Evolutionary conservation across 371 early-diverging fungal genomes (phyloP).

Genomic region (Apophysomyces sp.): DNA sequence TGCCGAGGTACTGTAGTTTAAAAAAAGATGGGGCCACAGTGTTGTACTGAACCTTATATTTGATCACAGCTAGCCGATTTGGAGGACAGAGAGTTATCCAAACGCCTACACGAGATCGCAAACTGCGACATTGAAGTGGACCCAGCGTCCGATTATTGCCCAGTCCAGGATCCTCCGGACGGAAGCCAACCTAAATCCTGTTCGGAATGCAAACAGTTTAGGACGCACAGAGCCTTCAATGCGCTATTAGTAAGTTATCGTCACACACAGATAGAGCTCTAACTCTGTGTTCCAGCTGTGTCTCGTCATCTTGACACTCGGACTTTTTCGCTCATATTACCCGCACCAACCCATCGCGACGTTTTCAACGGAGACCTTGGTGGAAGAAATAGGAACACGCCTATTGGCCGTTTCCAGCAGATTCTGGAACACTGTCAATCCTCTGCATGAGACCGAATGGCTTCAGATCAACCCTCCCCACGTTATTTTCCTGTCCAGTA

Average conservation of each 20-base stretch:
- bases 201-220: constrained; percentile 30
- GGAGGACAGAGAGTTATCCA: constrained; percentile 26
- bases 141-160: constrained; percentile 19
- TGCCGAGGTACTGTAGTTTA: constrained; percentile 52
- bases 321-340: constrained; percentile 3
- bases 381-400: not conserved
- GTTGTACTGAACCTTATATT: constrained; percentile 2
- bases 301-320: constrained; percentile 18
- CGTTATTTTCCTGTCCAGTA: constrained; percentile 9
- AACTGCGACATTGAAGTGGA: constrained; percentile 20
- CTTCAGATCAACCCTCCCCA: constrained; percentile 19
- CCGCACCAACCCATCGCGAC: not conserved
- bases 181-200: constrained; percentile 12
- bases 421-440: constrained; percentile 35
- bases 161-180: constrained; percentile 23
- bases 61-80: constrained; percentile 24
- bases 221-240: constrained; percentile 27
- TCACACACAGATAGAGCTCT: not conserved
- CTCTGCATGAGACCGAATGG: constrained; percentile 15
- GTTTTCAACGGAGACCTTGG: not conserved
- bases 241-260: constrained; percentile 24
- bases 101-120: constrained; percentile 23
- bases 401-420: constrained; percentile 15
- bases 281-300: constrained; percentile 18
- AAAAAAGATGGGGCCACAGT: constrained; percentile 1